Base-by-base conservation (phyloP, 1,284 basidiomycete genomes). In the Austroboletus olivaceoglutinosus region DNA sequence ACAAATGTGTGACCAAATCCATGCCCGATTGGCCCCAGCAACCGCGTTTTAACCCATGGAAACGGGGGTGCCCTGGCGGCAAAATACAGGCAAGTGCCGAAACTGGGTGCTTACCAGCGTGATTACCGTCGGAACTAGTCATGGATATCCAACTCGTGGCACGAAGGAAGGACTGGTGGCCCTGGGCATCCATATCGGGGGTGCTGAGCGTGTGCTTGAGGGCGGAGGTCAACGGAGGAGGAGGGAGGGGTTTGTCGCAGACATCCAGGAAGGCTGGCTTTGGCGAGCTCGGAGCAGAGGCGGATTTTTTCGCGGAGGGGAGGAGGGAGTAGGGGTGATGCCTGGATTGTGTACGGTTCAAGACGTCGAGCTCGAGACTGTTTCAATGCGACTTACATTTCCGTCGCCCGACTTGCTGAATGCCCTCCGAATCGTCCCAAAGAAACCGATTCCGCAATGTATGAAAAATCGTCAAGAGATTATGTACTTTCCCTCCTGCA, bases 211-310 rank as follows among this genome's bases (percentile, higher is more conserved):
- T 42, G 10, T 60, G 45, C 25, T 44, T 56, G 47, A 55, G 47
- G 2, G 46, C 21, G 2, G 57, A 29, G 7, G 55, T 61, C 52
- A 67, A 44, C 13, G 64, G 64, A 12, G 68, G 55, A 2, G 47
- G 52, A 1, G 65, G 65, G 7, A 70, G 58, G 0, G 69, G 66
- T 18, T 68, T 71, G 49, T 67, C 56, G 45, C 50, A 45, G 3
- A 31, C 48, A 54, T 52, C n/a, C 15, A 63, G 37, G 19, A 48
- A 61, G 21, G 37, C 25, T 1, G 55, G 52, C 30, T 37, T 51
- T 23, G 64, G 68, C 2, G 63, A 69, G 8, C 43, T 61, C 25
- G 64, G 67, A 1, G 67, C 65, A 23, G 65, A 68, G 0, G 54
- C 59, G n/a, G 67, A 57, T 49, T 62, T 65, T 36, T 48, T 56